A percentile compares a stretch with the other conserved stretches of the same genome.
Evolutionary conservation across 495 filamentous ascomycete species (phyloP).

Genomic region (Achaetomiella virescens): DNA sequence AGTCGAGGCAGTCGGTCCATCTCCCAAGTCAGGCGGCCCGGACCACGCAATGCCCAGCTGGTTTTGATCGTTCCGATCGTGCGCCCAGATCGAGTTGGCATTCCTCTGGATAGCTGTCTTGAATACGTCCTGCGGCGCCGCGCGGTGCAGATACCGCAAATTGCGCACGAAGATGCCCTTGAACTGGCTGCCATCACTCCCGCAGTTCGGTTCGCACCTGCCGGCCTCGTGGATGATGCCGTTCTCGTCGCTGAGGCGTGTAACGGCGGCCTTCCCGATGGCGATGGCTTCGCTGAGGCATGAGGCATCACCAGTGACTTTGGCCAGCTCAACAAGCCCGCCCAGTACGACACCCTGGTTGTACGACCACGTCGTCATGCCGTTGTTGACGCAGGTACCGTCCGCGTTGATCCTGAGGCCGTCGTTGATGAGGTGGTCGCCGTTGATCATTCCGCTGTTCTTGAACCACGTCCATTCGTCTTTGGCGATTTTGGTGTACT

Average conservation of each 20-base stretch:
- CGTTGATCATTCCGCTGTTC: constrained; percentile 57
- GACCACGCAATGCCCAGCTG: constrained; percentile 54
- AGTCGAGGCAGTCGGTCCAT: constrained; percentile 36
- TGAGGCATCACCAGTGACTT: constrained; percentile 46
- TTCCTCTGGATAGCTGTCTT: constrained; percentile 52
- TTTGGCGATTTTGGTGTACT: constrained; percentile 53
- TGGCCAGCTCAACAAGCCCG: constrained; percentile 60
- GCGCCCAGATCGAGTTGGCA: constrained; percentile 61
- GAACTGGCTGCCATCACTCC: constrained; percentile 60
- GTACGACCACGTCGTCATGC: constrained; percentile 61
- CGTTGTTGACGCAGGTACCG: constrained; percentile 59
- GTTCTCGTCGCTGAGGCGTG: constrained; percentile 44
- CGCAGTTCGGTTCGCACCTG: constrained; percentile 57
- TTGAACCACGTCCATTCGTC: constrained; percentile 66
- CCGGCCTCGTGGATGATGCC: constrained; percentile 58
- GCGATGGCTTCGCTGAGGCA: constrained; percentile 50
- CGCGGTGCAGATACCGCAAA: constrained; percentile 51
- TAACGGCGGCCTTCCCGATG: constrained; percentile 62
- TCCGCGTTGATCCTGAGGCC: constrained; percentile 44
- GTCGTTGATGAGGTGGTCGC: constrained; percentile 63
- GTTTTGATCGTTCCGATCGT: constrained; percentile 48
- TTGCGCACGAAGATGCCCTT: constrained; percentile 77
- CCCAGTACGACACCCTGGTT: constrained; percentile 78
- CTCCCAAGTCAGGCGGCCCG: constrained; percentile 50
- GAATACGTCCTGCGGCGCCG: constrained; percentile 45